Evolutionary conservation across 2,329 filamentous ascomycete genomes (phyloP), one percentile per base, ranked within the genome.

Genomic region (Colletotrichum eleusines): DNA sequence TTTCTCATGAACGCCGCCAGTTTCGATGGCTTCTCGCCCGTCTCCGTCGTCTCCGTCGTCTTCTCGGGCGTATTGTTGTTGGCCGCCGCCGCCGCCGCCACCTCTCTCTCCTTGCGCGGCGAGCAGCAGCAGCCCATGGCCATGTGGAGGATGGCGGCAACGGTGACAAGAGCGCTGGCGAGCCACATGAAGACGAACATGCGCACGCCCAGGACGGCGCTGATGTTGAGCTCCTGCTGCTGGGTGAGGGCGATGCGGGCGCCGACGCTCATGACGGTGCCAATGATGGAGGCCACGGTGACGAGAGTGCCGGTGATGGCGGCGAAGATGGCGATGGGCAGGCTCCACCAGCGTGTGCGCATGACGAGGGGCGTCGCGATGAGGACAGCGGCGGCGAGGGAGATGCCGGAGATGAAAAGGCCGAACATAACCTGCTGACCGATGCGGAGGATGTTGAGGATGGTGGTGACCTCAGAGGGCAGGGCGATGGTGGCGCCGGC

Each of bases 131-230:
- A 97, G 75, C 91, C 93, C 80, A 95, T 86, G 40, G 91, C 89
- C 35, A 92, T 83, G 79, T 97, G 93, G 26, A 97, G 84, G 40
- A 92, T 78, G 76, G 93, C 95, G 0, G 91, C 91, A 26, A 95
- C 76, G 6, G 94, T 81, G 1, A 89, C 88, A 71, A 91, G 88
- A 0, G 85, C 88, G 0, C 90, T 87, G 0, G 91, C 93, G 35
- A 94, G 87, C 95, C 95, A 98, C 91, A 97, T 95, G 77, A 97
- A 97, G 0, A 84, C 92, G 76, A 97, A 88, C 92, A 97, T 95
- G 74, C 89, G 86, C 44, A 79, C 81, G 7, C 94, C 94, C 42
- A 97, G 83, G 3, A 86, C 81, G 3, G 91, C 92, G 12, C 82
- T 79, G 75, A 98, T 94, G 79, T 97, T 96, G 63, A 98, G 84